These are phyloP conservation scores for Candida gigantensis DNA, from an alignment of 1,139 yeast genomes.

Conservation along the genomic window DNA sequence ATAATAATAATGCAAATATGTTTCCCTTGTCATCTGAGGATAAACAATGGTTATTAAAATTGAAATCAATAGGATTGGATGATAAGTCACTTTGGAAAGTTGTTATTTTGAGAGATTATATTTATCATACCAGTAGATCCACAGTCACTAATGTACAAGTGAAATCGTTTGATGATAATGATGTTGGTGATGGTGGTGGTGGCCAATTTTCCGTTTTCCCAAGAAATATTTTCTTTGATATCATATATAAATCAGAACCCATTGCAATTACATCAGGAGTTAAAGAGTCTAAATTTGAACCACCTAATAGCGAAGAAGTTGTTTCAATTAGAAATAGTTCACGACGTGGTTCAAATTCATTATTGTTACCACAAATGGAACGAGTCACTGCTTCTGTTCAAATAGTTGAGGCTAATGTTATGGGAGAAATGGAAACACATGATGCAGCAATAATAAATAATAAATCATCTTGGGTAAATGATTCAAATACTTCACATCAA, in stretches of 20 bases:
- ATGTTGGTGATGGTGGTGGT: too few species aligned
- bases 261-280: constrained; percentile 18
- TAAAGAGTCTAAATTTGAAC: constrained; percentile 2
- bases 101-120: constrained; percentile 65
- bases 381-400: constrained; percentile 52
- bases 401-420: constrained; percentile 59
- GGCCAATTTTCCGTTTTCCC: constrained; percentile 47
- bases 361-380: constrained; percentile 35
- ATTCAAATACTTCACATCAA: constrained; percentile 22
- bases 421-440: constrained; percentile 55
- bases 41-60: constrained; percentile 68
- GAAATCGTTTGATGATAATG: constrained; percentile 1
- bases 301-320: constrained; percentile 15
- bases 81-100: constrained; percentile 84
- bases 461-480: constrained; percentile 6
- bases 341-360: constrained; percentile 22
- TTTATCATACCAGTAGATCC: constrained; percentile 55
- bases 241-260: constrained; percentile 50
- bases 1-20: too few species aligned
- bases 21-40: constrained; percentile 64
- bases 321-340: constrained; percentile 19
- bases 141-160: not conserved
- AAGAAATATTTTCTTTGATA: constrained; percentile 67
- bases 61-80: constrained; percentile 68
- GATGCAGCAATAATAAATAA: constrained; percentile 17